Percentiles rank a stretch among this genome's conserved stretches.
Evolutionary conservation across 495 filamentous ascomycete genomes (phyloP).

Genomic region (Penicillium turbatum): DNA sequence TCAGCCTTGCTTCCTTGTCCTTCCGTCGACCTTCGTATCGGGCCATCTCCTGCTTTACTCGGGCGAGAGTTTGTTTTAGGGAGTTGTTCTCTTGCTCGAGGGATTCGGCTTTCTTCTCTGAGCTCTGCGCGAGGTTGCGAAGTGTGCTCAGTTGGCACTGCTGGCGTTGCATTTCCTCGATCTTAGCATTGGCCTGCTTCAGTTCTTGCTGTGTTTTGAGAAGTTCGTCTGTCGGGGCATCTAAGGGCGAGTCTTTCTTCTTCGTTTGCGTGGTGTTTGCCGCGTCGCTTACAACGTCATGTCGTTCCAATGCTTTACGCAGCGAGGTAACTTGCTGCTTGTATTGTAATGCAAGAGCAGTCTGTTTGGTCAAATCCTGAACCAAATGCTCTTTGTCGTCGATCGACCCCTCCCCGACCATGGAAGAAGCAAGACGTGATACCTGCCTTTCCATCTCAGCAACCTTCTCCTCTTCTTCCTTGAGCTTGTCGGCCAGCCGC

Average conservation of each 20-base stretch:
- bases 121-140: conserved; percentile 54
- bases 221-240: conserved; percentile 38
- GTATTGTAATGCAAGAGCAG: conserved; percentile 61
- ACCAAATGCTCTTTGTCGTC: conserved; percentile 48
- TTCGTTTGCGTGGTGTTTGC: conserved; percentile 41
- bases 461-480: conserved; percentile 56
- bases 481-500: conserved; percentile 66
- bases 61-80: conserved; percentile 49
- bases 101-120: conserved; percentile 59
- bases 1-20: conserved; percentile 48
- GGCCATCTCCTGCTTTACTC: conserved; percentile 51
- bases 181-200: conserved; percentile 52
- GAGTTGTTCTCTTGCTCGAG: conserved; percentile 53
- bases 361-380: conserved; percentile 62
- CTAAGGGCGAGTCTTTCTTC: conserved; percentile 42
- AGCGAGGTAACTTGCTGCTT: conserved; percentile 63
- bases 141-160: conserved; percentile 47
- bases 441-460: conserved; percentile 53
- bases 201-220: conserved; percentile 48
- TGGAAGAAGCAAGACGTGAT: conserved; percentile 53
- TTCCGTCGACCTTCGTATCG: conserved; percentile 49
- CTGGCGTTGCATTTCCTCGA: conserved; percentile 57
- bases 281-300: conserved; percentile 41
- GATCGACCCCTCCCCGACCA: conserved; percentile 45
- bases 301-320: conserved; percentile 48